Evolutionary conservation across 768 basidiomycete species (phyloP).

Genomic region (Neoboletus subvelutipes): DNA sequence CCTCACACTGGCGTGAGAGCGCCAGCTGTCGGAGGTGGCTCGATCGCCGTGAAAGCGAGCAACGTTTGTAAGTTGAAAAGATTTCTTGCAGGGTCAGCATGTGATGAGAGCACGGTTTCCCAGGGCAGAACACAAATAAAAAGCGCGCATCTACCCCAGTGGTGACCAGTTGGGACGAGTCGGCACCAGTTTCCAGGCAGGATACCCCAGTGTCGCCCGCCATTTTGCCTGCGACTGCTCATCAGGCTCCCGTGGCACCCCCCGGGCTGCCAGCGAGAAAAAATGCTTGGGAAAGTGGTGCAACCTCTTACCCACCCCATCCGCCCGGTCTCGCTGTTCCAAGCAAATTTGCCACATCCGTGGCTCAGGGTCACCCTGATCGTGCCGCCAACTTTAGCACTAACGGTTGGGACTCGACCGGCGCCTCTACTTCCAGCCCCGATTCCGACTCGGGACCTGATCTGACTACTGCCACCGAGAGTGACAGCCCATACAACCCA

Average conservation of each 20-base stretch:
- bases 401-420: constrained; percentile 24
- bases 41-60: constrained; percentile 24
- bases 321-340: constrained; percentile 17
- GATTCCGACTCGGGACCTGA: constrained; percentile 30
- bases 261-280: constrained; percentile 10
- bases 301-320: constrained; percentile 8
- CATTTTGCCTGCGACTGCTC: constrained; percentile 1
- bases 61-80: constrained; percentile 29
- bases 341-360: neutral
- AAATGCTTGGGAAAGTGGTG: constrained; percentile 12
- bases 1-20: constrained; percentile 1
- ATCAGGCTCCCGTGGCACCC: constrained; percentile 6
- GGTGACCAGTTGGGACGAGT: constrained; percentile 23
- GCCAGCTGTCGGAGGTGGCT: constrained; percentile 31
- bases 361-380: neutral
- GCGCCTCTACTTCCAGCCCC: constrained; percentile 26
- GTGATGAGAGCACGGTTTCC: neutral
- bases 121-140: constrained; percentile 18
- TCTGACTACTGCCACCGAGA: constrained; percentile 20
- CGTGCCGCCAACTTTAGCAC: constrained; percentile 12
- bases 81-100: neutral
- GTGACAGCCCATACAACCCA: constrained; percentile 28
- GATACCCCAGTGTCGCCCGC: constrained; percentile 14
- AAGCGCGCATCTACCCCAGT: constrained; percentile 2
- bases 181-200: constrained; percentile 13